These are phyloP conservation scores for Tolypocladium guangdongense DNA, from an alignment of 2,329 filamentous ascomycete genomes.

Conservation along the genomic window DNA sequence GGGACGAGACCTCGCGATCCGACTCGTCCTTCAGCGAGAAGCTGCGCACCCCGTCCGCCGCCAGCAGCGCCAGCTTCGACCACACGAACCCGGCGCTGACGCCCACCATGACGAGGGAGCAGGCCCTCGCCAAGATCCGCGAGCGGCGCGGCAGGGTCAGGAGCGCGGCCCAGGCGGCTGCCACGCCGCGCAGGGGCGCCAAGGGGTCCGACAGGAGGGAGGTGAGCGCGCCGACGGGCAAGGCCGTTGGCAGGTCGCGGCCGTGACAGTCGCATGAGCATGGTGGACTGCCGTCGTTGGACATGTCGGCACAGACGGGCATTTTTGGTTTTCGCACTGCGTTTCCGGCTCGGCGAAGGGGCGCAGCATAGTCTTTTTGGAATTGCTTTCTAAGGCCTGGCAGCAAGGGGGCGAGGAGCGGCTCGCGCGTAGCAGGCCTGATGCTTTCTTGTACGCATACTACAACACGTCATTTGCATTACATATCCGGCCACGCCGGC, in stretches of 20 bases:
- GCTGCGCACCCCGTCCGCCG: slow-evolving; percentile 32
- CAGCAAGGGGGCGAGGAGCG: not conserved
- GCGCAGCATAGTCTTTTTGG: not conserved
- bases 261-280: slow-evolving; percentile 1
- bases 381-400: not conserved
- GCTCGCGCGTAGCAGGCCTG: not conserved
- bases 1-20: slow-evolving; percentile 27
- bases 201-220: slow-evolving; percentile 35
- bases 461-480: not conserved
- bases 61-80: slow-evolving; percentile 35
- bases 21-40: slow-evolving; percentile 33
- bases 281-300: not conserved
- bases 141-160: slow-evolving; percentile 61
- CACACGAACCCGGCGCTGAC: slow-evolving; percentile 46
- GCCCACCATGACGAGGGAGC: slow-evolving; percentile 59
- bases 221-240: slow-evolving; percentile 34
- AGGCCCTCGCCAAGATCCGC: slow-evolving; percentile 65
- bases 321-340: slow-evolving; percentile 6
- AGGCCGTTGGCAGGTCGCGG: not conserved
- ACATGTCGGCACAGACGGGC: not conserved
- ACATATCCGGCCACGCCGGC: not conserved
- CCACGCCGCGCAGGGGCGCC: slow-evolving; percentile 47
- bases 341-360: not conserved
- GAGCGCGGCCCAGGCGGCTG: slow-evolving; percentile 52
- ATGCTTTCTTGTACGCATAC: not conserved